Evolutionary conservation across 2,329 filamentous ascomycete genomes (phyloP), one percentile per base, ranked within the genome.

Genomic region (Paraconiothyrium sp.): DNA sequence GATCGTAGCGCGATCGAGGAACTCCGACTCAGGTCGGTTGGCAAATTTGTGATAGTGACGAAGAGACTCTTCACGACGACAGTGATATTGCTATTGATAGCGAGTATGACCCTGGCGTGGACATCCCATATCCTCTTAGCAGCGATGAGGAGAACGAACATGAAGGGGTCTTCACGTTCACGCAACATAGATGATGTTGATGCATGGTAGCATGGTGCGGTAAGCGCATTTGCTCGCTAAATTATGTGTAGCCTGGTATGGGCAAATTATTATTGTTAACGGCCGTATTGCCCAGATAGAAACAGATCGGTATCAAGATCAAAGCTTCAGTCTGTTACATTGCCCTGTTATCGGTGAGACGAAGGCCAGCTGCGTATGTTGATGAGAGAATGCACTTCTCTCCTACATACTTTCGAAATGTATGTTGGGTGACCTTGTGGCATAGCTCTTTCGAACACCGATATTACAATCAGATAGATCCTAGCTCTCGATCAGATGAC

Each of bases 1-100:
- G 52, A 6, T 55, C 52, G 27, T 55, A 55, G 52, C 52, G 52
- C 20, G 52, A 54, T 30, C 50, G 5, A 8, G 35, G 50, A 14
- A 54, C 37, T 41, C 35, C 41, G n/a, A 44, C 41, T 35, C 30
- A 35, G 30, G 30, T n/a, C 20, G 30, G 10, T 35, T 46, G 43
- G 48, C 30, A 20, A 6, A 35, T 11, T n/a, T 35, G 16, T n/a
- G 48, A 50, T n/a, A 50, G 48, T 20, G 48, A 50, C 16, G 48
- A 50, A 22, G 48, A 50, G 24, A 34, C 27, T 3, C 43, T 46
- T 46, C 20, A 11, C 8, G 43, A 20, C 43, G 43, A 24, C 13
- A 9, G 43, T 4, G 43, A 46, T 24, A 24, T 24, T 3, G n/a
- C 11, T 41, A n/a, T 41, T n/a, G 39, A 41, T 30, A 30, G 27